Evolutionary conservation across 2,329 filamentous ascomycete genomes (phyloP), one percentile per base, ranked within the genome.

Genomic region (Thermothelomyces thermophilus): DNA sequence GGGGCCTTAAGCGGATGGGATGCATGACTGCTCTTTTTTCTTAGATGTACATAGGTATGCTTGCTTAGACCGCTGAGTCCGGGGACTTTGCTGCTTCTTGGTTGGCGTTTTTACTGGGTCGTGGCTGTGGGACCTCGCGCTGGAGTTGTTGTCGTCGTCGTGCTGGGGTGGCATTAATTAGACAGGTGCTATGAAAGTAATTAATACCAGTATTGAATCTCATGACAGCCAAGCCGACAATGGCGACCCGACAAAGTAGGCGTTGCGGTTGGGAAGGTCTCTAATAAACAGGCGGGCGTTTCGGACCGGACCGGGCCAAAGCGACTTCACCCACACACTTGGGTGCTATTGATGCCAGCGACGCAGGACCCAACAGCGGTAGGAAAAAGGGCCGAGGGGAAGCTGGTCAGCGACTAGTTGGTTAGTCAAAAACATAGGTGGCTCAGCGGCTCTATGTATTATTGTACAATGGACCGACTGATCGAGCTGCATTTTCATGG

Each of bases 91-190:
- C 52, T 53, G 37, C 20, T 26, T 5, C 33, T 51, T 11, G 33
- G 55, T 41, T 37, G 51, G 55, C 46, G 41, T 51, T n/a, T n/a
- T n/a, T 50, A 48, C 41, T 36, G 40, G 49, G 34, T 37, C n/a
- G 31, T 22, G 47, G 17, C 45, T 35, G 46, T 9, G 11, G 44
- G 45, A 40, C 19, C 40, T 24, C 41, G 43, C 45, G 53, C 52
- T 53, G 55, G n/a, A 55, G 45, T 28, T 45, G 46, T 40, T 17
- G 46, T 43, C 28, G 49, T 39, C 22, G 24, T 19, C 35, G 26
- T 8, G 22, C 34, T 41, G 40, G 45, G 36, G 30, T 16, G 46
- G 48, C 46, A 48, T 55, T 56, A 55, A 48, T 55, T 56, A 55
- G 44, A 50, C 52, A 50, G 40, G 16, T 30, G 13, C 11, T 45